Percentiles rank a stretch among this genome's conserved stretches.
phyloP scores from a whole-genome alignment of 2,329 filamentous ascomycete species.

The Rugonectria rugulosa region DNA sequence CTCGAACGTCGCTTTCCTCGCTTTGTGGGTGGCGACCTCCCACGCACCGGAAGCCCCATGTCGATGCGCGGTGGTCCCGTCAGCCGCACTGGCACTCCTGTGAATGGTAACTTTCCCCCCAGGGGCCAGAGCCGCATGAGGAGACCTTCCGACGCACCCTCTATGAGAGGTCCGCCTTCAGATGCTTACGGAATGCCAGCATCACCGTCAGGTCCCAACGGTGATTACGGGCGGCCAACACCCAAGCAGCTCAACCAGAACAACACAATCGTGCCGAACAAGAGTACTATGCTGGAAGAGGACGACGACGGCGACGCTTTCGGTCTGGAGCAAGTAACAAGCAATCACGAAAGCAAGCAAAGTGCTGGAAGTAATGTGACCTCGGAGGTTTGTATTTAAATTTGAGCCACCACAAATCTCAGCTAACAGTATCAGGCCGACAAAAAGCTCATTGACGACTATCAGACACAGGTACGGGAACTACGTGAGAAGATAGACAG shows the following conservation, averaged over 20 bases:
- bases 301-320: constrained; percentile 78
- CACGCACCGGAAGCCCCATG: constrained; percentile 73
- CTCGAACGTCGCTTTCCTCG: constrained; percentile 88
- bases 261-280: constrained; percentile 97
- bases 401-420: not conserved
- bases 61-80: constrained; percentile 64
- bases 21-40: constrained; percentile 75
- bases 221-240: constrained; percentile 77
- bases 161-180: constrained; percentile 57
- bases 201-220: constrained; percentile 65
- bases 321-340: constrained; percentile 47
- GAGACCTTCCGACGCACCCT: constrained; percentile 69
- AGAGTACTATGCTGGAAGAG: constrained; percentile 96
- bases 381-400: constrained; percentile 49
- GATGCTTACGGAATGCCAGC: constrained; percentile 63
- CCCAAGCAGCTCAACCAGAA: constrained; percentile 87
- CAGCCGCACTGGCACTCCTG: constrained; percentile 69
- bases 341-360: constrained; percentile 40
- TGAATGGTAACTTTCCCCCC: constrained; percentile 63
- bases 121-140: constrained; percentile 62
- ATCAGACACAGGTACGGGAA: constrained; percentile 77
- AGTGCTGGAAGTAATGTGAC: constrained; percentile 39
- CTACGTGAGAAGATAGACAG: constrained; percentile 76
- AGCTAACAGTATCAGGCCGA: constrained; percentile 58
- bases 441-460: constrained; percentile 78